Conservation (phyloP, 2,329 filamentous ascomycete genomes). For the Aureobasidium lini region DNA sequence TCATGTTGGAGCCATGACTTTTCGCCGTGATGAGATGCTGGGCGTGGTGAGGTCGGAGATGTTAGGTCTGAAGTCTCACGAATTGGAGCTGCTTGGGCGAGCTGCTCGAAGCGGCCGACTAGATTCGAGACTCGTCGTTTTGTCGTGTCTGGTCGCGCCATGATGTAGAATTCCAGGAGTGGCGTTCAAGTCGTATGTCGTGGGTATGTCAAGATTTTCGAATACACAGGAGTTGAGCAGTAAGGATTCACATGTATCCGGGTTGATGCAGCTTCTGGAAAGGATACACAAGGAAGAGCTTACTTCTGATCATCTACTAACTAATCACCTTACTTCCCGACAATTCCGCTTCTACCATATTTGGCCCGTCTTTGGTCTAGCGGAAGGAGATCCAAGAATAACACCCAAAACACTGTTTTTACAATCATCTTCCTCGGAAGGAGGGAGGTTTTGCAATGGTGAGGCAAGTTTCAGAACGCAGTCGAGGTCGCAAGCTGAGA, state of each 20-base stretch:
- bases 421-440: background rate
- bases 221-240: too few relatives aligned
- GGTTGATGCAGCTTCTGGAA: too few relatives aligned
- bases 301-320: too few relatives aligned
- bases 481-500: background rate
- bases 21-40: background rate
- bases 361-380: too few relatives aligned
- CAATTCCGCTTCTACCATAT: too few relatives aligned
- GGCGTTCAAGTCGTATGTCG: too few relatives aligned
- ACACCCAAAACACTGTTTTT: background rate
- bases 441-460: background rate
- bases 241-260: too few relatives aligned
- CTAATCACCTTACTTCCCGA: too few relatives aligned
- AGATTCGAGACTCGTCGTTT: slow-evolving; percentile 8
- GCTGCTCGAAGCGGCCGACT: slow-evolving; percentile 10
- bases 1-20: background rate
- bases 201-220: too few relatives aligned
- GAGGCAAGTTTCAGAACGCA: background rate
- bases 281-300: too few relatives aligned
- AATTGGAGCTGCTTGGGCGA: slow-evolving; percentile 35
- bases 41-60: background rate
- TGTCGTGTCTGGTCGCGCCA: background rate
- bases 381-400: too few relatives aligned
- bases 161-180: background rate
- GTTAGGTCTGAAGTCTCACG: slow-evolving; percentile 21